Evolutionary conservation across 192 early-diverging fungal genomes (phyloP).

Genomic region (Podila verticillata): DNA sequence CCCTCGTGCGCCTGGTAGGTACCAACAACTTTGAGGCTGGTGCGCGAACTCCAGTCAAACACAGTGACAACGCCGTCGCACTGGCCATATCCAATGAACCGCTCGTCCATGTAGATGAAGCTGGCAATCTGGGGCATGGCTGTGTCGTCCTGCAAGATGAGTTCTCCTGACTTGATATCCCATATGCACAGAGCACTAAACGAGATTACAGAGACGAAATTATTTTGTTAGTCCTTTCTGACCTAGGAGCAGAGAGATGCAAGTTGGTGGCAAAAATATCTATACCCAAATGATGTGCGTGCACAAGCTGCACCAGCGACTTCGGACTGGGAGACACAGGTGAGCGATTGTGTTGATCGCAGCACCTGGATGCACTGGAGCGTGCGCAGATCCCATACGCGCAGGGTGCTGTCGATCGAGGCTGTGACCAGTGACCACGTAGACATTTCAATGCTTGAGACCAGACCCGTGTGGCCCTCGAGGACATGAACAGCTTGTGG

Average conservation of each 20-base stretch:
- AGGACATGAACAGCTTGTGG: slow-evolving; percentile 40
- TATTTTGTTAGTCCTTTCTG: background rate
- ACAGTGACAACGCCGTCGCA: slow-evolving; percentile 37
- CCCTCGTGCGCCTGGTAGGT: slow-evolving; percentile 40
- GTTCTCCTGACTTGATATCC: slow-evolving; percentile 31
- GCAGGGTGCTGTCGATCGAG: slow-evolving; percentile 74
- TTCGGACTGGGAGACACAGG: slow-evolving; percentile 36
- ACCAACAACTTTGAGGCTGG: slow-evolving; percentile 20
- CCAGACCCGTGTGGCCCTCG: slow-evolving; percentile 40
- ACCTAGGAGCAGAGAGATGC: background rate
- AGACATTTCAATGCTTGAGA: slow-evolving; percentile 39
- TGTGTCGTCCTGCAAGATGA: slow-evolving; percentile 39
- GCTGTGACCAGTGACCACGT: slow-evolving; percentile 65
- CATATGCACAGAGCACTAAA: slow-evolving; percentile 40
- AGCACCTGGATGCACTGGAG: slow-evolving; percentile 57
- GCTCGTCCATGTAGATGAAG: slow-evolving; percentile 39
- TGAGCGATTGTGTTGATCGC: slow-evolving; percentile 22
- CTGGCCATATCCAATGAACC: slow-evolving; percentile 45
- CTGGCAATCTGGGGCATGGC: slow-evolving; percentile 46
- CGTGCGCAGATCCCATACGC: slow-evolving; percentile 73
- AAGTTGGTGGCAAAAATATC: background rate
- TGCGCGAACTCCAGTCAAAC: slow-evolving; percentile 47
- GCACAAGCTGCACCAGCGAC: slow-evolving; percentile 27
- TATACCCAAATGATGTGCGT: slow-evolving; percentile 46
- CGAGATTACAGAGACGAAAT: background rate